phyloP scores from a whole-genome alignment of 352 stramenopile species.

The Phytophthora sojae region DNA sequence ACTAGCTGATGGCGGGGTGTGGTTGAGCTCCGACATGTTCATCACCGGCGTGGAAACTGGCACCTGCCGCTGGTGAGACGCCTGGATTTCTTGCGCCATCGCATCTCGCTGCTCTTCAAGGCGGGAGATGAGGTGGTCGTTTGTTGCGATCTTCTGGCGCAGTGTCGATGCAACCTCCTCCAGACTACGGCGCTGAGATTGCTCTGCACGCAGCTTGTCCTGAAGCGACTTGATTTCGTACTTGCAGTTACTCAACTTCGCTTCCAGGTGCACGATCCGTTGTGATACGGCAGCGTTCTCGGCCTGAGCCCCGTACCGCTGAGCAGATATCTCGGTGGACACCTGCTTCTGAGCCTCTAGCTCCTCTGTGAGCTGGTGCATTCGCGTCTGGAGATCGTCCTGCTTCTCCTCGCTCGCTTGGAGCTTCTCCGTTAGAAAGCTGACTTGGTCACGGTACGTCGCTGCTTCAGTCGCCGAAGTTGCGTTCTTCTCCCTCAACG shows the following conservation, averaged over 20 bases:
- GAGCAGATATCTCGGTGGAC: conserved; percentile 80
- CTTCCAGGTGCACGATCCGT: conserved; percentile 80
- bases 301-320: conserved; percentile 76
- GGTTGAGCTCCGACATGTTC: conserved; percentile 72
- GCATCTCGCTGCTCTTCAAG: conserved; percentile 79
- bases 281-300: conserved; percentile 80
- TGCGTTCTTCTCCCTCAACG: conserved; percentile 60
- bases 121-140: conserved; percentile 65
- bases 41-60: conserved; percentile 51
- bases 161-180: conserved; percentile 73
- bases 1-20: conserved; percentile 35
- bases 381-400: conserved; percentile 61
- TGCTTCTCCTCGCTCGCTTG: conserved; percentile 60
- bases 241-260: conserved; percentile 75
- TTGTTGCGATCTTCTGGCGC: conserved; percentile 70
- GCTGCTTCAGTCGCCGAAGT: conserved; percentile 60
- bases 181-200: conserved; percentile 61
- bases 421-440: conserved; percentile 79
- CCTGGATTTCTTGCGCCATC: conserved; percentile 79
- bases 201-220: conserved; percentile 64
- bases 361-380: conserved; percentile 54
- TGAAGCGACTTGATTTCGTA: conserved; percentile 72
- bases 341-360: conserved; percentile 74
- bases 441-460: conserved; percentile 85
- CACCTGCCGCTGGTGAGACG: conserved; percentile 58